These are phyloP conservation scores for Pulicaria dysenterica DNA, from an alignment of 129 eudicot genomes.

Conservation along the genomic window DNA sequence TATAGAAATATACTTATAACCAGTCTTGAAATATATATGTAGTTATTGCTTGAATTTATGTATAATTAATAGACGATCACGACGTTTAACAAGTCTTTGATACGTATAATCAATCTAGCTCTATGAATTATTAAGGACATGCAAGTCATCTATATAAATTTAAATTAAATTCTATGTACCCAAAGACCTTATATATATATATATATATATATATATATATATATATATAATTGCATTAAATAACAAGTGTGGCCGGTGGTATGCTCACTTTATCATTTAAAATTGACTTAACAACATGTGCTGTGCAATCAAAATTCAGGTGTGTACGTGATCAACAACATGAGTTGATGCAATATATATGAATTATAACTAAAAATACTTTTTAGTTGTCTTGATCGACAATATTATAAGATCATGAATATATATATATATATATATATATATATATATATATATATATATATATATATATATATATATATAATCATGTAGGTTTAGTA, in stretches of 20 bases:
- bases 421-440: background rate
- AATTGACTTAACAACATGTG: conserved; percentile 11
- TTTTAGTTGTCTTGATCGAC: too few relatives aligned
- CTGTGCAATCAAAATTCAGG: conserved; percentile 40
- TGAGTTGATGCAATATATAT: conserved; percentile 27
- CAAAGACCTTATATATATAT: background rate
- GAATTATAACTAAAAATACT: background rate
- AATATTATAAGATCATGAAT: background rate
- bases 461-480: background rate
- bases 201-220: too few relatives aligned
- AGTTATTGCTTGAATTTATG: background rate
- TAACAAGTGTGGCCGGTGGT: background rate
- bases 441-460: background rate
- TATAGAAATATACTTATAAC: background rate
- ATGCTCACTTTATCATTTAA: conserved; percentile 29
- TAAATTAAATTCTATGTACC: conserved; percentile 20
- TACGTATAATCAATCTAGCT: conserved; percentile 18
- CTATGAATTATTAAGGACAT: conserved; percentile 28
- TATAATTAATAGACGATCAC: conserved; percentile 30
- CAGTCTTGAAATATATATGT: background rate
- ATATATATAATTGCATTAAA: conserved; percentile 17
- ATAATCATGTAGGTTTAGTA: background rate
- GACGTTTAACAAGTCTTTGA: conserved; percentile 32
- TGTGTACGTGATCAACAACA: conserved; percentile 15
- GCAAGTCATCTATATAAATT: conserved; percentile 2